These are phyloP conservation scores for Leptographium wingfieldii DNA, from an alignment of 2,329 filamentous ascomycete species.

Conservation along the genomic window DNA sequence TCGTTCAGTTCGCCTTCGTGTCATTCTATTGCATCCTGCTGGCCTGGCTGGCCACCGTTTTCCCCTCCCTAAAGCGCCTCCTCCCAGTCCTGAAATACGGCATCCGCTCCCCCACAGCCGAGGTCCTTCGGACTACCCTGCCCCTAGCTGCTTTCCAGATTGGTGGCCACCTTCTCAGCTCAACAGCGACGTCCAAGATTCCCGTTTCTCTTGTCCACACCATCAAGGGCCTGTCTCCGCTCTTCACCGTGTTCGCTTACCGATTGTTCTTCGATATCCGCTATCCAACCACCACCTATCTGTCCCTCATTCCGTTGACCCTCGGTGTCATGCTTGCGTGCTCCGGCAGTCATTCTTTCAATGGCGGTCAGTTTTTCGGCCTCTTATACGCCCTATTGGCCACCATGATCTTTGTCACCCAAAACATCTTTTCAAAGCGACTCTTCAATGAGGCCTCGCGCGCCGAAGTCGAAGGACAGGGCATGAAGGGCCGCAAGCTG, in stretches of 20 bases:
- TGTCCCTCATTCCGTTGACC: slow-evolving; percentile 82
- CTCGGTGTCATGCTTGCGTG: slow-evolving; percentile 93
- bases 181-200: slow-evolving; percentile 86
- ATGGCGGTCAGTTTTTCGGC: slow-evolving; percentile 73
- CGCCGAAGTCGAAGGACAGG: slow-evolving; percentile 61
- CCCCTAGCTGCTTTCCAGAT: slow-evolving; percentile 89
- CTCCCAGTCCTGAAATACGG: slow-evolving; percentile 75
- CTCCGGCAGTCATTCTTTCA: slow-evolving; percentile 62
- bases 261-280: slow-evolving; percentile 77
- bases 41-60: slow-evolving; percentile 60
- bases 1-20: slow-evolving; percentile 89
- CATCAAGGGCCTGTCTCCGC: slow-evolving; percentile 90
- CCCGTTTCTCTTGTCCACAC: slow-evolving; percentile 96
- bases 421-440: slow-evolving; percentile 97
- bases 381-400: slow-evolving; percentile 78
- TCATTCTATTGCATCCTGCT: slow-evolving; percentile 74
- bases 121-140: slow-evolving; percentile 78
- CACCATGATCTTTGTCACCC: slow-evolving; percentile 90
- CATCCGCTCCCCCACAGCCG: slow-evolving; percentile 66
- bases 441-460: slow-evolving; percentile 90
- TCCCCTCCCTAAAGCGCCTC: slow-evolving; percentile 55
- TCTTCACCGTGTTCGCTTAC: slow-evolving; percentile 93
- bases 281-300: slow-evolving; percentile 77
- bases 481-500: slow-evolving; percentile 58
- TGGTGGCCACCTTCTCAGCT: slow-evolving; percentile 83